A percentile compares a stretch with the other conserved stretches of the same genome.
phyloP scores from a whole-genome alignment of 441 rosid genomes.

The Iberis amara region DNA sequence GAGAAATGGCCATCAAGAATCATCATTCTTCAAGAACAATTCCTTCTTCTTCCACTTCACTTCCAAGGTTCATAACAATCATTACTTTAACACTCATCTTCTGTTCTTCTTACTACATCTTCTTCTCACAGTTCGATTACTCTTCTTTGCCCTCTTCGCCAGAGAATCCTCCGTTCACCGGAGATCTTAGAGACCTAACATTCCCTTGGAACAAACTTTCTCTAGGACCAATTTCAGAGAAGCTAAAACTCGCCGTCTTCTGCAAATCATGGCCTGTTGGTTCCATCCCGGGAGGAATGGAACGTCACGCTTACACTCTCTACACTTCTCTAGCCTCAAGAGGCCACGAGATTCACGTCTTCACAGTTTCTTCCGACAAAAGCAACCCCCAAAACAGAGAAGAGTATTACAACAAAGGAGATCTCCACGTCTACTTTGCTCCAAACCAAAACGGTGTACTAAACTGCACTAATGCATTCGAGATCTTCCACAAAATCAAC shows the following conservation, averaged over 20 bases:
- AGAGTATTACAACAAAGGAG: slow-evolving; percentile 38
- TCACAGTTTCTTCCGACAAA: slow-evolving; percentile 61
- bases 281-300: slow-evolving; percentile 63
- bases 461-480: slow-evolving; percentile 46
- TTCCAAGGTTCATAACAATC: slow-evolving; percentile 34
- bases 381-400: slow-evolving; percentile 27
- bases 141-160: slow-evolving; percentile 18
- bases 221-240: slow-evolving; percentile 42
- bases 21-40: slow-evolving; percentile 36
- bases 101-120: slow-evolving; percentile 37
- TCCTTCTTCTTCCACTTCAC: slow-evolving; percentile 24
- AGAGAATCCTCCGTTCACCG: slow-evolving; percentile 24
- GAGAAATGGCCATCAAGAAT: slow-evolving; percentile 35
- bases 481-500: slow-evolving; percentile 48
- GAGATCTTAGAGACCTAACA: slow-evolving; percentile 54
- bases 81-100: slow-evolving; percentile 31
- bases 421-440: slow-evolving; percentile 53
- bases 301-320: slow-evolving; percentile 58
- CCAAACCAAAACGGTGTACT: slow-evolving; percentile 58
- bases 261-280: slow-evolving; percentile 57
- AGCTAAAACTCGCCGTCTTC: slow-evolving; percentile 62
- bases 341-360: slow-evolving; percentile 65
- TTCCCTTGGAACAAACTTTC: slow-evolving; percentile 66
- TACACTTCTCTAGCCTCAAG: slow-evolving; percentile 48
- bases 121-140: slow-evolving; percentile 30